Percentiles rank a stretch among this genome's conserved stretches.
Evolutionary conservation across 768 basidiomycete species (phyloP).

Genomic region (Dioszegia aurantiaca): DNA sequence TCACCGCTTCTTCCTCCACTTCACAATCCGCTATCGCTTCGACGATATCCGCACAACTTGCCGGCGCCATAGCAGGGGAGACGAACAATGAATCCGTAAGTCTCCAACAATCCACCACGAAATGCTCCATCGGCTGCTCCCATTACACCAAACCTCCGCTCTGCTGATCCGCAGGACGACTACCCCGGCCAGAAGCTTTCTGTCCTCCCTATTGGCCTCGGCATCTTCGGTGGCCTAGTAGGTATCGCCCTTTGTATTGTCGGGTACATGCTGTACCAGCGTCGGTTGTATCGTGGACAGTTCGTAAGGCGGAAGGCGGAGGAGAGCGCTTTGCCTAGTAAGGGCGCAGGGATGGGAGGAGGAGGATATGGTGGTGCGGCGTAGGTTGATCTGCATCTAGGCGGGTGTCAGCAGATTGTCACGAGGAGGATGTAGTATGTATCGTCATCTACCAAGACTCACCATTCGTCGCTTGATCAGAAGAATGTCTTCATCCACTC

Average conservation of each 20-base stretch:
- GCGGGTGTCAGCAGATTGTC: not conserved
- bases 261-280: conserved; percentile 79
- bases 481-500: conserved; percentile 65
- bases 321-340: conserved; percentile 19
- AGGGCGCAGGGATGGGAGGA: conserved; percentile 19
- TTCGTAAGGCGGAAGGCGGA: conserved; percentile 46
- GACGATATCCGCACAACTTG: not conserved
- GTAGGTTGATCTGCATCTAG: not conserved
- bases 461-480: not conserved
- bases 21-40: not conserved
- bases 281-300: conserved; percentile 81
- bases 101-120: no score
- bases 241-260: conserved; percentile 78
- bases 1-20: not conserved
- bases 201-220: conserved; percentile 45
- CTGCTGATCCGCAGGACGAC: conserved; percentile 14
- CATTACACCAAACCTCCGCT: not conserved
- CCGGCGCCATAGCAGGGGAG: not conserved
- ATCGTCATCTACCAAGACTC: no score
- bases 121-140: not conserved
- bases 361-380: not conserved
- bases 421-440: no score
- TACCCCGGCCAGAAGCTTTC: conserved; percentile 32
- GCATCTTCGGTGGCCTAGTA: conserved; percentile 59
- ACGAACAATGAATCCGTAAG: conserved; percentile 13